Conservation (phyloP, 352 stramenopile genomes). For the Peronospora farinosa region DNA sequence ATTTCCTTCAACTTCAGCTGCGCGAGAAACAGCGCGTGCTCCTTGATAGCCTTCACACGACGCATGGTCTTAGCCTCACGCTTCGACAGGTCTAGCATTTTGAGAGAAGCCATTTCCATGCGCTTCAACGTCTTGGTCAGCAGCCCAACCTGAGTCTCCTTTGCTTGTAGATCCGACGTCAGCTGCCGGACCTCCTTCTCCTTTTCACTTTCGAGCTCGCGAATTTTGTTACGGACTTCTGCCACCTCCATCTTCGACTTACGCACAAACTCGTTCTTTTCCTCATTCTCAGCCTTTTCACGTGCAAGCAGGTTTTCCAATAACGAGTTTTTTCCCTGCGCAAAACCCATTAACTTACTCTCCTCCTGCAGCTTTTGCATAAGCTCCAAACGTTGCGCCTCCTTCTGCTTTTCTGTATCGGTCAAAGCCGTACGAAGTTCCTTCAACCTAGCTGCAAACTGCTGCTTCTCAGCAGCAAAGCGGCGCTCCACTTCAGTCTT, state of each 20-base stretch:
- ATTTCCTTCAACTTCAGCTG: conserved; percentile 60
- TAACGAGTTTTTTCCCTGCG: conserved; percentile 51
- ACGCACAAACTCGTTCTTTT: conserved; percentile 48
- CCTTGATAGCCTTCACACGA: conserved; percentile 52
- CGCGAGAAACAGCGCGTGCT: conserved; percentile 53
- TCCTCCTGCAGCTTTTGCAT: conserved; percentile 53
- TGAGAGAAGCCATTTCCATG: conserved; percentile 45
- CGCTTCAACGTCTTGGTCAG: conserved; percentile 50
- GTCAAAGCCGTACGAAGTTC: conserved; percentile 38
- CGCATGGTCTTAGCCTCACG: conserved; percentile 44
- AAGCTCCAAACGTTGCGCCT: conserved; percentile 46
- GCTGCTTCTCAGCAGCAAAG: conserved; percentile 43
- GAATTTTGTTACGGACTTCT: conserved; percentile 50
- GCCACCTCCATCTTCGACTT: conserved; percentile 57
- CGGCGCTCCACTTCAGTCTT: conserved; percentile 48
- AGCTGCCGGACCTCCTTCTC: conserved; percentile 56
- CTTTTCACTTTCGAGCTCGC: conserved; percentile 45
- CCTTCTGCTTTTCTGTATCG: conserved; percentile 44
- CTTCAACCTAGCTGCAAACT: conserved; percentile 43
- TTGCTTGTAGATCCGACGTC: conserved; percentile 44
- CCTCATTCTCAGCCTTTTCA: conserved; percentile 51
- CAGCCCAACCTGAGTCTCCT: conserved; percentile 51
- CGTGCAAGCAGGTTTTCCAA: conserved; percentile 53
- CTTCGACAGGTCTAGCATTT: conserved; percentile 40
- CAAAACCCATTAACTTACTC: conserved; percentile 53